Evolutionary conservation across 2,329 filamentous ascomycete genomes (phyloP), one percentile per base, ranked within the genome.

Genomic region (Pseudonectria buxi): DNA sequence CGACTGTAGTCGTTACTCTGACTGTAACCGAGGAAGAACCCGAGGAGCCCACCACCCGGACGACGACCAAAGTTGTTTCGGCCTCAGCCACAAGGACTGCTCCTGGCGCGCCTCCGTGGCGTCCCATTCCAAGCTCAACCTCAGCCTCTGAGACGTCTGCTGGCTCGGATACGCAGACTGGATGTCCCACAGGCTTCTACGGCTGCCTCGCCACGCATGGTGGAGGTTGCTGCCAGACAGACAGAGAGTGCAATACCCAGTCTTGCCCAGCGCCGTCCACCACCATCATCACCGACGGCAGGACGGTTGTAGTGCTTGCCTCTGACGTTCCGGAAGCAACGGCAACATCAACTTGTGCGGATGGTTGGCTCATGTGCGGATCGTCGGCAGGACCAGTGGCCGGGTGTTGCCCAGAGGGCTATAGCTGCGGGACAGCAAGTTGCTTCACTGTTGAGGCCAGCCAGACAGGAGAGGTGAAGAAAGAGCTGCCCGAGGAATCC

Each of bases 121-220:
- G 71, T 12, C 73, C 70, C 3, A 71, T 65, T 10, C 53, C 53
- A 14, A 48, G 58, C 30, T 47, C 57, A 7, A 61, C 59, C 12
- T 62, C 62, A 13, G 55, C 29, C 43, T 50, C 30, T 37, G 52
- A 28, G 43, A 50, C 31, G 30, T 45, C 55, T 37, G 47, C 54
- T 38, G 61, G 59, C 5, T 47, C 55, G 6, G 58, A 67, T 1
- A 61, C 60, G 10, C 61, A 64, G 37, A 53, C 53, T 6, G 61
- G 61, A 49, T 96, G 90, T 50, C 90, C 90, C 0, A 89, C 82
- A 0, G 89, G 89, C 3, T 96, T 89, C 68, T 96, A 96, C 60
- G 82, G 86, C 33, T 96, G 90, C 61, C 76, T 81, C 3, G 90
- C 90, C 2, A 79, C 80, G 40, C 86, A 89, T 40, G 87, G 85